These are phyloP conservation scores for Halenospora varia DNA, from an alignment of 495 filamentous ascomycete species.

Conservation along the genomic window DNA sequence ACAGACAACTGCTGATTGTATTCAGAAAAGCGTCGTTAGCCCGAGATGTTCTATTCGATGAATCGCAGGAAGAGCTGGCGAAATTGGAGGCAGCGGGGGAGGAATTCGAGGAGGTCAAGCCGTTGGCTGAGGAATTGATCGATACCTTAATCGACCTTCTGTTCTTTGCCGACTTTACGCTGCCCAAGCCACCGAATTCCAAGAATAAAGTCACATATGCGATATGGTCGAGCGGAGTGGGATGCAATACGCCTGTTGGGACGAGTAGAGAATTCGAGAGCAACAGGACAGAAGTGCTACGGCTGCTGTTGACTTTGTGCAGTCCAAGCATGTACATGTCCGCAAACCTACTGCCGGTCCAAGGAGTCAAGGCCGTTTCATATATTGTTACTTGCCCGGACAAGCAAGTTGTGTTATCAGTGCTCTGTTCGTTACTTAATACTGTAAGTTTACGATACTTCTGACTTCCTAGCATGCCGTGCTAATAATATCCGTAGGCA, in stretches of 20 bases:
- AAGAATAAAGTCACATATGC: conserved; percentile 84
- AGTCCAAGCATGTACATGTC: conserved; percentile 93
- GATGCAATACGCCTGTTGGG: conserved; percentile 84
- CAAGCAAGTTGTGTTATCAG: conserved; percentile 85
- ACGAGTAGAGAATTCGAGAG: conserved; percentile 87
- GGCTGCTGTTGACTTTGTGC: conserved; percentile 78
- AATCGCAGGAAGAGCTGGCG: conserved; percentile 47
- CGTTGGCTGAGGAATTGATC: conserved; percentile 89
- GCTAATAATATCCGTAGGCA: conserved; percentile 49
- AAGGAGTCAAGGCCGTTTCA: conserved; percentile 81
- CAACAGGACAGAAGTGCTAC: conserved; percentile 86
- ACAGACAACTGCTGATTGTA: conserved; percentile 28
- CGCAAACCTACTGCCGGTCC: conserved; percentile 75
- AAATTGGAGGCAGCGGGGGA: conserved; percentile 40
- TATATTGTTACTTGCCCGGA: conserved; percentile 85
- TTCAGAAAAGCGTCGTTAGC: conserved; percentile 48
- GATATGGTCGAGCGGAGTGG: conserved; percentile 98
- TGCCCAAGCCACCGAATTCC: conserved; percentile 60
- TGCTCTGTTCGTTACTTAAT: conserved; percentile 90
- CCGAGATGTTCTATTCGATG: conserved; percentile 83
- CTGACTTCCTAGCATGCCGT: background rate
- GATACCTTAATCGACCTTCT: conserved; percentile 86
- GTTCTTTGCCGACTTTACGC: conserved; percentile 86
- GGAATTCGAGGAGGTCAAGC: conserved; percentile 78
- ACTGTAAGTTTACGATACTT: conserved; percentile 57